A percentile compares a stretch with the other conserved stretches of the same genome.
phyloP scores from a whole-genome alignment of 2,329 filamentous ascomycete genomes.

The Colletotrichum horii region DNA sequence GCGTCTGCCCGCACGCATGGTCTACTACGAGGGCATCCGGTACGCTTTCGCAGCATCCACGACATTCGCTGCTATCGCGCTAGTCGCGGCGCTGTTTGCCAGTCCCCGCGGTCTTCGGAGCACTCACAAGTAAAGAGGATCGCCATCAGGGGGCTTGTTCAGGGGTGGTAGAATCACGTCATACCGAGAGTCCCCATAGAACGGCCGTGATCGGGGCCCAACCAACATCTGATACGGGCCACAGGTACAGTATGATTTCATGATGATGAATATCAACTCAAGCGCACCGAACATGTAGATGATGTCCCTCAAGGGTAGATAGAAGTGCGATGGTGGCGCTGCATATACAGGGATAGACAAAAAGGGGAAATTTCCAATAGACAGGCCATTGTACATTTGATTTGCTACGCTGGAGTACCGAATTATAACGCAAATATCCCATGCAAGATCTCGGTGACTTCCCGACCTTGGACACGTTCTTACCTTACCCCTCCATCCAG shows the following conservation, averaged over 20 bases:
- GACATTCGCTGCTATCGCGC: slow-evolving; percentile 51
- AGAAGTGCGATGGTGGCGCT: not conserved
- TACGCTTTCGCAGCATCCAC: slow-evolving; percentile 63
- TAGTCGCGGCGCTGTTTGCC: slow-evolving; percentile 34
- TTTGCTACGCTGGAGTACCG: not conserved
- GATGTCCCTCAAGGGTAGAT: not conserved
- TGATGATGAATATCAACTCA: not conserved
- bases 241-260: not conserved
- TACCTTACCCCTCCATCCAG: not conserved
- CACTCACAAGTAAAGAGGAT: slow-evolving; percentile 27
- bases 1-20: slow-evolving; percentile 59
- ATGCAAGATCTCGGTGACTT: not conserved
- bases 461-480: not conserved
- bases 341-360: not conserved
- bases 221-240: not conserved
- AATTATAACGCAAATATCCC: not conserved
- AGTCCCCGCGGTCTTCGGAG: slow-evolving; percentile 34
- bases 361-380: not conserved
- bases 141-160: not conserved
- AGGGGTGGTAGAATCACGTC: not conserved
- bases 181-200: not conserved
- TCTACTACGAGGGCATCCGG: slow-evolving; percentile 65
- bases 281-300: not conserved
- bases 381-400: not conserved
- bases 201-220: not conserved